These are phyloP conservation scores for Pichia sp. DNA, from an alignment of 1,139 yeast species.

Conservation along the genomic window DNA sequence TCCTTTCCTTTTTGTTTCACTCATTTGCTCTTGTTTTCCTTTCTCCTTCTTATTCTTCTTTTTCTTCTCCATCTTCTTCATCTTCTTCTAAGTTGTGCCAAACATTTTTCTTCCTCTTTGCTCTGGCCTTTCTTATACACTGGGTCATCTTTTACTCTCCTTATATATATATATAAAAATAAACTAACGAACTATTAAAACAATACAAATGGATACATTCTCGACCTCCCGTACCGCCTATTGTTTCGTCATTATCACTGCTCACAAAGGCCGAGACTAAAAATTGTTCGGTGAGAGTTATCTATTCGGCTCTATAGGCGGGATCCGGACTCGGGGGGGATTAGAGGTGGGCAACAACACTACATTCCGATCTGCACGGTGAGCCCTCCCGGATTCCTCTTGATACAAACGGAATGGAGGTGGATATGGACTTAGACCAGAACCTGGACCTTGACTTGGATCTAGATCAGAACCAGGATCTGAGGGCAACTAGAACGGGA, in stretches of 20 bases:
- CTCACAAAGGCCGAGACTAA: not conserved
- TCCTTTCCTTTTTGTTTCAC: not conserved
- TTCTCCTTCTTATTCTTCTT: not conserved
- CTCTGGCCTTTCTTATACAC: not conserved
- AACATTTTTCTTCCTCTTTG: not conserved
- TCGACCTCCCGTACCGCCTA: too few species aligned
- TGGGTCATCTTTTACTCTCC: not conserved
- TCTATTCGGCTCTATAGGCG: not conserved
- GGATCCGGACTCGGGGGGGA: not conserved
- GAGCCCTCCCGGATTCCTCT: too few species aligned
- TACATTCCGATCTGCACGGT: too few species aligned
- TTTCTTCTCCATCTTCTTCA: not conserved
- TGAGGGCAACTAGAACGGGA: not conserved
- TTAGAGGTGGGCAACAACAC: too few species aligned
- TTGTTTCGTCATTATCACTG: too few species aligned
- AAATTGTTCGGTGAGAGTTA: not conserved
- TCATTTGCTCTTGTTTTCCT: not conserved
- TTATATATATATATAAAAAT: not conserved
- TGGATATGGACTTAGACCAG: not conserved
- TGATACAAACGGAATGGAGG: not conserved
- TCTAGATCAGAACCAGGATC: not conserved
- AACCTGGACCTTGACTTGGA: not conserved
- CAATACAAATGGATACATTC: too few species aligned
- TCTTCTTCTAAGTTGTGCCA: not conserved
- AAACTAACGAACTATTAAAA: not conserved